Conservation (phyloP, 805 yeast species). For the Zygosaccharomyces lentus region DNA sequence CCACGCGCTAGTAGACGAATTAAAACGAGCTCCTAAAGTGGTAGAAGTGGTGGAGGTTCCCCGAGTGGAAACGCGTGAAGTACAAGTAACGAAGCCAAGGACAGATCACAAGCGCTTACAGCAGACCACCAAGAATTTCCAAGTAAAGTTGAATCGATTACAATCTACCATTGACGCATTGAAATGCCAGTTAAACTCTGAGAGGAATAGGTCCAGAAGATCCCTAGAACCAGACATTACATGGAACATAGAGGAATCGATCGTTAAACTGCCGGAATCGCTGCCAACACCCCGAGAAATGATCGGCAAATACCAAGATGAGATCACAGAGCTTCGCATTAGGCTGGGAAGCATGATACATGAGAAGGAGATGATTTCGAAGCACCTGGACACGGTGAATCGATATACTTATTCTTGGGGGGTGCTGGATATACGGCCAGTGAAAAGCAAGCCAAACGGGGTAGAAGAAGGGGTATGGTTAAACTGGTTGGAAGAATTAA, state of each 20-base stretch:
- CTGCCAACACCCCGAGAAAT: background rate
- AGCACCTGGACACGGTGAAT: constrained; percentile 12
- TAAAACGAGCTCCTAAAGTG: background rate
- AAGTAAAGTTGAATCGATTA: constrained; percentile 13
- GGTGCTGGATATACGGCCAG: constrained; percentile 11
- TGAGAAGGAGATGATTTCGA: background rate
- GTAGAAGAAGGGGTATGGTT: constrained; percentile 2
- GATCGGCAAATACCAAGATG: constrained; percentile 6
- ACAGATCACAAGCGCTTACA: background rate
- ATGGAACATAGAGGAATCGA: constrained; percentile 2
- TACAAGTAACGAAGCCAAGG: constrained; percentile 1
- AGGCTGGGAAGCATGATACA: background rate
- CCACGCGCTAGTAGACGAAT: constrained; percentile 3
- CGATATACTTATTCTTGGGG: constrained; percentile 14
- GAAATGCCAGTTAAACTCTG: constrained; percentile 6
- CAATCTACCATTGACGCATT: constrained; percentile 17
- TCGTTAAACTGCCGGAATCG: background rate
- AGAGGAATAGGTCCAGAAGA: constrained; percentile 6
- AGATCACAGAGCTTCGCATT: constrained; percentile 4
- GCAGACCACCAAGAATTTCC: constrained; percentile 8
- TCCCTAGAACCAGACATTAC: background rate
- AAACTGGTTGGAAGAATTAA: background rate
- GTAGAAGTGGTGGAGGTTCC: background rate
- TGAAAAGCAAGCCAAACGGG: constrained; percentile 3
- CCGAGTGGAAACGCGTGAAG: background rate